Conservation (phyloP, 257 asterid species). For the Solanum etuberosum region DNA sequence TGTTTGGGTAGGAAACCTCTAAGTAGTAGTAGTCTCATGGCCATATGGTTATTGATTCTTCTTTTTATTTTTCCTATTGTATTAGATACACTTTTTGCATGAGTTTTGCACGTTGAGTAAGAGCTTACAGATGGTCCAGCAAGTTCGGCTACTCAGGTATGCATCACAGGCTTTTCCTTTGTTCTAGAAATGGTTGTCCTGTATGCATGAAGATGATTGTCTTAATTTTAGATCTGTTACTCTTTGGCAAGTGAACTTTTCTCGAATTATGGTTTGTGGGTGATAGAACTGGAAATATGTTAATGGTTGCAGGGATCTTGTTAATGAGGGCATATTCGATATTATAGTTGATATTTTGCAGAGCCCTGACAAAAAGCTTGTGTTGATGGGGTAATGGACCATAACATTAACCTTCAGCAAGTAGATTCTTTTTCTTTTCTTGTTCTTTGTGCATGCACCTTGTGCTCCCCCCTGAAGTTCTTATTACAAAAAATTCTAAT, state of each 20-base stretch:
- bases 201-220: background rate
- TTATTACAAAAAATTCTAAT: constrained; percentile 19
- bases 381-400: constrained; percentile 69
- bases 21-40: background rate
- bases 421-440: background rate
- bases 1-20: background rate
- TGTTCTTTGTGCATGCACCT: background rate
- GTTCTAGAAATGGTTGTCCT: background rate
- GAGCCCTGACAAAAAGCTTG: constrained; percentile 74
- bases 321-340: constrained; percentile 77
- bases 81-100: constrained; percentile 70
- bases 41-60: background rate
- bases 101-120: constrained; percentile 86
- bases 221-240: background rate
- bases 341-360: constrained; percentile 59
- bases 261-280: background rate
- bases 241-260: background rate
- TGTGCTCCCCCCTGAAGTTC: constrained; percentile 3
- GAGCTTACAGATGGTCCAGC: constrained; percentile 94
- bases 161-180: background rate
- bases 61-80: background rate
- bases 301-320: constrained; percentile 73
- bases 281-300: background rate
- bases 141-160: constrained; percentile 77
- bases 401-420: background rate